Base-by-base conservation (phyloP, 768 basidiomycete genomes). In the Collybiopsis luxurians region DNA sequence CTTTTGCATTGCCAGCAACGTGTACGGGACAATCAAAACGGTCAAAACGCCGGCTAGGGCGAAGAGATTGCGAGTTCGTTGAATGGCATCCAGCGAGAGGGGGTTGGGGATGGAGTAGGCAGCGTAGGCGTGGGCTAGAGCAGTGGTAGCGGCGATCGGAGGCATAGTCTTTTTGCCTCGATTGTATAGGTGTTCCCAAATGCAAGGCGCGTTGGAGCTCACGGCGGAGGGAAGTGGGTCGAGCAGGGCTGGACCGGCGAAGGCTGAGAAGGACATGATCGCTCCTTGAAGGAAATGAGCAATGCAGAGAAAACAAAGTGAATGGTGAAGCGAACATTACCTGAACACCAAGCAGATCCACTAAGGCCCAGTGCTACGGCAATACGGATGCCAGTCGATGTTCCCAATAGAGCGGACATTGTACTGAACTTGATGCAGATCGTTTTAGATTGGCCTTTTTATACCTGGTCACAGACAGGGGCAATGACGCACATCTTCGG, bases 311-410 rank as follows among this genome's bases (percentile, higher is more conserved):
- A 21, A 24, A 2, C 13, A 30, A 9, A n/a, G n/a, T 17, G 26
- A 1, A 15, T 1, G 15, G 30, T 11, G 28, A 3, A 7, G 27
- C 26, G 13, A 36, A 6, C 11, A 50, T 31, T 38, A 50, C 49
- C 49, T n/a, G 49, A 36, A 23, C 49, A 50, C 49, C 49, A 50
- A 21, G 49, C 49, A 34, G 49, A 50, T 10, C 49, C 49, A 19
- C 28, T 26, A 2, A 50, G 21, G 11, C 49, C 49, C 5, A 50
- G 12, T 11, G 27, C 49, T 19, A 38, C 34, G 11, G 49, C 49
- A 19, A 50, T 24, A 15, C 49, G 49, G 19, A 31, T 12, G 36
- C 28, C 49, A 34, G 34, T 5, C 17, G 49, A 34, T 34, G 31
- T 34, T 6, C 31, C 31, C 13, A 34, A 5, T 34, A 34, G 13